Conservation (phyloP, 148 eudicot genomes). For the Persicaria maculosa region DNA sequence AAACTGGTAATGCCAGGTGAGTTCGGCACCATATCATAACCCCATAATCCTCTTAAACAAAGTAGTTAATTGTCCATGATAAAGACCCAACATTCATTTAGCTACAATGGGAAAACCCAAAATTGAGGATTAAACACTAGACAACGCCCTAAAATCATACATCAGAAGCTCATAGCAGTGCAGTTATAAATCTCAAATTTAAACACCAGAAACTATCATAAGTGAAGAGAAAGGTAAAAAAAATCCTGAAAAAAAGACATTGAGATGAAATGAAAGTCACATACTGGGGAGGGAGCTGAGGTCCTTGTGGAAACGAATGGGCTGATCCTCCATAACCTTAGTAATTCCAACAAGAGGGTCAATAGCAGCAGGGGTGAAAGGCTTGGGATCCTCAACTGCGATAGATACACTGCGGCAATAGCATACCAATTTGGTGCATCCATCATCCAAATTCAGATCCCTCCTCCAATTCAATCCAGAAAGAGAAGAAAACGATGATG, state of each 20-base stretch:
- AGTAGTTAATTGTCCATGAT: not conserved
- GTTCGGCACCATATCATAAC: not conserved
- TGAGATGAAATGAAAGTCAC: conserved; percentile 14
- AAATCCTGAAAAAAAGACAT: not conserved
- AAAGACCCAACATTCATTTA: not conserved
- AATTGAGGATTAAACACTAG: not conserved
- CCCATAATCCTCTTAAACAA: not conserved
- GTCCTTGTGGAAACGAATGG: conserved; percentile 30
- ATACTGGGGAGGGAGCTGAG: conserved; percentile 45
- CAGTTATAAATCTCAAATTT: not conserved
- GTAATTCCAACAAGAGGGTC: conserved; percentile 16
- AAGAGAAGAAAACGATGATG: conserved; percentile 15
- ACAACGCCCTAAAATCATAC: not conserved
- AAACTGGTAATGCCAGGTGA: not conserved
- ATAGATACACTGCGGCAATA: conserved; percentile 21
- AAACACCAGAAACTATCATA: not conserved
- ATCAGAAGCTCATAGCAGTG: not conserved
- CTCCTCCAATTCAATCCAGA: conserved; percentile 22
- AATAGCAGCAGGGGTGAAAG: conserved; percentile 21
- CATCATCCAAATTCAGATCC: conserved; percentile 14
- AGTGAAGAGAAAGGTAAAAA: not conserved
- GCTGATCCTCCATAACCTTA: conserved; percentile 14
- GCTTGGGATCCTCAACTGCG: conserved; percentile 36
- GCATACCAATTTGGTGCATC: conserved; percentile 25
- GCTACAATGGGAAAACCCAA: not conserved